Evolutionary conservation across 768 basidiomycete species (phyloP).

Genomic region (Russula foetens): DNA sequence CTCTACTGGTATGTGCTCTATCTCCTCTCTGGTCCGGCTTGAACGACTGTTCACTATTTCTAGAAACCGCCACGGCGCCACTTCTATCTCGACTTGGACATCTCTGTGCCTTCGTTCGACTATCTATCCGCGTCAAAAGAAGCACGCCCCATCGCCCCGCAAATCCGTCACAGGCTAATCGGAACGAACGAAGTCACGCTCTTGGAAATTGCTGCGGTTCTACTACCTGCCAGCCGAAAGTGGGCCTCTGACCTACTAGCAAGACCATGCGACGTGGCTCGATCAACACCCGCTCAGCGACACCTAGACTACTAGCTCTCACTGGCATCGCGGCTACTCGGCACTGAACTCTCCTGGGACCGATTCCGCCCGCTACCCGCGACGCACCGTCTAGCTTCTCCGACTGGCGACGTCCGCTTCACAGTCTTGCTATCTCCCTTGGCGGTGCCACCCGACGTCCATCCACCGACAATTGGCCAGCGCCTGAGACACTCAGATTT

Average conservation of each 20-base stretch:
- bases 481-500: background rate
- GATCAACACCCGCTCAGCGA: background rate
- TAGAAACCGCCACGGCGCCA: background rate
- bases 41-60: background rate
- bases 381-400: background rate
- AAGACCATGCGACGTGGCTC: background rate
- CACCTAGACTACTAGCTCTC: background rate
- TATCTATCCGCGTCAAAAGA: background rate
- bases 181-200: too few relatives aligned
- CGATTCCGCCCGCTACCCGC: background rate
- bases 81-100: background rate
- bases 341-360: background rate
- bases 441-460: background rate
- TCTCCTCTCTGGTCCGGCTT: too few relatives aligned
- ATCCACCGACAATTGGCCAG: background rate
- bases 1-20: background rate
- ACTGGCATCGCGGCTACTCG: background rate
- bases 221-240: background rate
- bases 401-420: background rate
- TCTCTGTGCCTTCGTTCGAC: background rate
- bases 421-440: too few relatives aligned
- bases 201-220: background rate
- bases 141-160: background rate
- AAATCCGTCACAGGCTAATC: background rate
- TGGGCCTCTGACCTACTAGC: background rate